Evolutionary conservation across 78 protist species (phyloP), one percentile per base, ranked within the genome.

Genomic region (Dictyostelium brefeldianum): DNA sequence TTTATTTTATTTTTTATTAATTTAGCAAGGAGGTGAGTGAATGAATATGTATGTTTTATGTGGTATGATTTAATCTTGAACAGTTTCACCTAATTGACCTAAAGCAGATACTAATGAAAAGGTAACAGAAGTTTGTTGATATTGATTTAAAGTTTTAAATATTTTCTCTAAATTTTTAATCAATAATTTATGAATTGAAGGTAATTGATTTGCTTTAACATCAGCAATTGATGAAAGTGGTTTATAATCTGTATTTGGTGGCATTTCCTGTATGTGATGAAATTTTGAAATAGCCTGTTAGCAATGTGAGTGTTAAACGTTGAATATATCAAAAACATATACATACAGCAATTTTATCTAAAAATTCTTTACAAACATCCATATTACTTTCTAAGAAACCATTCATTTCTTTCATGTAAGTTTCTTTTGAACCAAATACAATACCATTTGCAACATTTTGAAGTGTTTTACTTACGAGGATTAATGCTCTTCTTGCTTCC

Each of bases 381-480:
- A 77, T 71, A 43, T 93, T 93, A 25, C 48, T 70, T 22, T 73
- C 96, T n/a, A 93, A 27, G 74, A 93, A 93, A 3, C 69, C n/a
- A 46, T 93, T 93, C 92, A 93, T 78, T 29, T 93, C 89, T 41
- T 87, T 71, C 96, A 93, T 93, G 67, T 64, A 85, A 1, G 92
- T 48, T 56, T 93, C 96, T 22, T 93, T 93, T n/a, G 83, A 15
- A 29, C 96, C 96, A 64, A 93, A 85, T 29, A 18, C 51, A 29
- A 84, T 41, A 59, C 96, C 96, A 81, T 93, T 93, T 47, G 96
- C 87, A 18, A 93, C 71, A 51, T 85, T 93, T 64, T 93, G 96
- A 5, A 93, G 80, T 15, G 79, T 65, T 78, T 93, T 93, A 22
- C 84, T 71, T 1, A 93, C 82, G 0, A 93, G 59, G 27, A 84